phyloP scores from a whole-genome alignment of 75 land plant genomes.

The Picea glauca region DNA sequence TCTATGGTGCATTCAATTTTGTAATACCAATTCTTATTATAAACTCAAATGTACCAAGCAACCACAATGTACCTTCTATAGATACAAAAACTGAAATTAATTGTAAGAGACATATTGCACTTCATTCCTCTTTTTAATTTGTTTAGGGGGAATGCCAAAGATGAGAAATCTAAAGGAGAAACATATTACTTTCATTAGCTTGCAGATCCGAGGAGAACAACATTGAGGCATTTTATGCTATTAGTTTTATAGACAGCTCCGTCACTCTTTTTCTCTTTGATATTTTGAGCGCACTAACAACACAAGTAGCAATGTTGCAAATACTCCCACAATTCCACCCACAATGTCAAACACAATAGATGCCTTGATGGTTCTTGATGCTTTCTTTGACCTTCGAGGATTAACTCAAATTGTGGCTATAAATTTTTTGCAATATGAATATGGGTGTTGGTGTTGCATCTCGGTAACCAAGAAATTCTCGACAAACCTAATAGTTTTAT shows the following conservation, averaged over 20 bases:
- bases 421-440: conserved; percentile 46
- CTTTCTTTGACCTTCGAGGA: conserved; percentile 22
- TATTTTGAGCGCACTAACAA: conserved; percentile 19
- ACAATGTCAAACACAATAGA: conserved; percentile 29
- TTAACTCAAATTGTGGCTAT: conserved; percentile 44
- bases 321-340: conserved; percentile 20
- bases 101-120: background rate
- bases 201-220: conserved; percentile 57
- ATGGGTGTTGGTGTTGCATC: conserved; percentile 30
- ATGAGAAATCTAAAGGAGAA: conserved; percentile 3
- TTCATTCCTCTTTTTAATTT: background rate
- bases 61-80: background rate
- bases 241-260: conserved; percentile 27
- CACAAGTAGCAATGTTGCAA: conserved; percentile 19
- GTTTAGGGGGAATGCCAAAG: background rate
- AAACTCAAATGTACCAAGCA: background rate
- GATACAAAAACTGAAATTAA: background rate
- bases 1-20: background rate
- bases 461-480: conserved; percentile 57
- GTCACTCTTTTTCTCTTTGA: conserved; percentile 9
- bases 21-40: background rate
- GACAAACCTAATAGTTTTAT: conserved; percentile 13
- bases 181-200: conserved; percentile 72
- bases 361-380: conserved; percentile 18
- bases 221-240: conserved; percentile 34